Conservation (phyloP, 2,329 filamentous ascomycete genomes). For the Periconia digitata region DNA sequence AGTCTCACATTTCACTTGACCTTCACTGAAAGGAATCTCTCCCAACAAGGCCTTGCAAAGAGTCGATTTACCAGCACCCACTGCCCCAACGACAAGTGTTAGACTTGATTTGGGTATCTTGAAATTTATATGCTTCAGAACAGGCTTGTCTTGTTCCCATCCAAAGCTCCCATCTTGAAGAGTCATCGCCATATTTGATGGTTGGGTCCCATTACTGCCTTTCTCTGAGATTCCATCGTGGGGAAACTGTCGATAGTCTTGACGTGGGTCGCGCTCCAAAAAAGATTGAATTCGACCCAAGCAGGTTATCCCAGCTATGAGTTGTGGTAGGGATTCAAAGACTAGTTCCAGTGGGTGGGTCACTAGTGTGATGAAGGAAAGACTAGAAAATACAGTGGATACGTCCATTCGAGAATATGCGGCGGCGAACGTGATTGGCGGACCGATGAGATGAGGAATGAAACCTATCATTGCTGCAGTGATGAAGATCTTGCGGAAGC, state of each 20-base stretch:
- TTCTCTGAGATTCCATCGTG: constrained; percentile 2
- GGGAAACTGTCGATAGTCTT: constrained; percentile 9
- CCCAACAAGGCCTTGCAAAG: constrained; percentile 38
- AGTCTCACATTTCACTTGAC: constrained; percentile 16
- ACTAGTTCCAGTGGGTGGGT: constrained; percentile 10
- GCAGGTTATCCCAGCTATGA: constrained; percentile 15
- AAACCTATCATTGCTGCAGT: constrained; percentile 10
- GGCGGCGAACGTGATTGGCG: constrained; percentile 13
- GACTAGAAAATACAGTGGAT: constrained; percentile 11
- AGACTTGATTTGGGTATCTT: constrained; percentile 16
- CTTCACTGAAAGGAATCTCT: constrained; percentile 32
- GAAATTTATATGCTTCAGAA: constrained; percentile 17
- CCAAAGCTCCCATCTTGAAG: constrained; percentile 26
- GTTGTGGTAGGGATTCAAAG: constrained; percentile 12
- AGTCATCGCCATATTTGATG: constrained; percentile 2
- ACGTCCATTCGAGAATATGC: constrained; percentile 3
- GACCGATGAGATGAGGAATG: constrained; percentile 7
- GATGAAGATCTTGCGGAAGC: constrained; percentile 12
- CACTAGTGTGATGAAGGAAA: constrained; percentile 13
- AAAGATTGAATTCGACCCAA: constrained; percentile 14
- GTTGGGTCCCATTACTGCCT: not conserved
- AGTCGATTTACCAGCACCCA: constrained; percentile 39
- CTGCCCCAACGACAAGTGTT: constrained; percentile 30
- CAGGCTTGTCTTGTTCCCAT: constrained; percentile 23
- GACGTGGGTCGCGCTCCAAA: constrained; percentile 10